These are phyloP conservation scores for Begonia peltatifolia DNA, from an alignment of 306 rosid species.

Conservation along the genomic window DNA sequence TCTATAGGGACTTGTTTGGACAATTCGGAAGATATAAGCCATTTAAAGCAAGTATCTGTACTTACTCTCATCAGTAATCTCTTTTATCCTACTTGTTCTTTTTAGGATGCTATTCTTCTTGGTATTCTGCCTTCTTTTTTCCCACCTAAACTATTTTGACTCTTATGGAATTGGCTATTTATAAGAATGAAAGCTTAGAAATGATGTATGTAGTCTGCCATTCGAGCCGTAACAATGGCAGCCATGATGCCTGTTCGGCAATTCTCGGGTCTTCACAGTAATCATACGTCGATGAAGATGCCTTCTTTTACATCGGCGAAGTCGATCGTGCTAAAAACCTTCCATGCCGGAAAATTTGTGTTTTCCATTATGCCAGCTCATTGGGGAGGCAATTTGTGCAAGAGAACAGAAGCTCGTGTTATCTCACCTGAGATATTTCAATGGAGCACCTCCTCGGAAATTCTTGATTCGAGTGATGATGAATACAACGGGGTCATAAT, in stretches of 20 bases:
- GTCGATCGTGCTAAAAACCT: not conserved
- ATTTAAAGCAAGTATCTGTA: no score
- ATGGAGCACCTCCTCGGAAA: slow-evolving; percentile 1
- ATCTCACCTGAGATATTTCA: slow-evolving; percentile 16
- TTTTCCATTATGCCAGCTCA: slow-evolving; percentile 6
- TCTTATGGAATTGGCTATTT: not conserved
- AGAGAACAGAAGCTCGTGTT: slow-evolving; percentile 14
- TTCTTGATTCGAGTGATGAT: slow-evolving; percentile 28
- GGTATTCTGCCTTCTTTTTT: not conserved
- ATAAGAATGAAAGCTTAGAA: not conserved
- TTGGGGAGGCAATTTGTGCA: slow-evolving; percentile 1
- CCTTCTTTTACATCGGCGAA: not conserved
- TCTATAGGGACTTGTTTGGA: no score
- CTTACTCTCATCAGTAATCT: no score
- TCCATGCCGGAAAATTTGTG: slow-evolving; percentile 4
- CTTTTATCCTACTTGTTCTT: slow-evolving; percentile 14
- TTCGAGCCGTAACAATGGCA: slow-evolving; percentile 3
- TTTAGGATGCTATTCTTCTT: slow-evolving; percentile 10
- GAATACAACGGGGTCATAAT: slow-evolving; percentile 29
- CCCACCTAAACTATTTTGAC: not conserved
- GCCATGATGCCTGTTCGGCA: slow-evolving; percentile 2
- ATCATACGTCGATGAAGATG: no score
- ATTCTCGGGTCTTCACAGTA: slow-evolving; percentile 4
- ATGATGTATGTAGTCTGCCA: not conserved
- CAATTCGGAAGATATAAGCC: no score